These are phyloP conservation scores for Mitragyna speciosa DNA, from an alignment of 257 asterid species.

Conservation along the genomic window DNA sequence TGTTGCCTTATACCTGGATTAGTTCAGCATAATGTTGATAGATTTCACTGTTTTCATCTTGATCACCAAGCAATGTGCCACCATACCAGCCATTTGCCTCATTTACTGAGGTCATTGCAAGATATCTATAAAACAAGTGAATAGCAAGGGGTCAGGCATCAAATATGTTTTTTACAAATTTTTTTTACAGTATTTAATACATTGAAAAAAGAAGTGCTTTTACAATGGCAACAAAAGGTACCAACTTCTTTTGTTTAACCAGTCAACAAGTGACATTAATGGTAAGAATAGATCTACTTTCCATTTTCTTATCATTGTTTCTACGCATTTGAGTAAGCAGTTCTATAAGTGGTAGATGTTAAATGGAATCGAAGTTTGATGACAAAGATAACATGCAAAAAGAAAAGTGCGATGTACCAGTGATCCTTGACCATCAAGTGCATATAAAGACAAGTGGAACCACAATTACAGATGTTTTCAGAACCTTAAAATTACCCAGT, in stretches of 20 bases:
- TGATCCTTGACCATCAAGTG: not conserved
- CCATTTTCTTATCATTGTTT: not conserved
- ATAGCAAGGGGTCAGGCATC: not conserved
- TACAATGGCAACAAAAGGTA: not conserved
- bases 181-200: not conserved
- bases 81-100: conserved; percentile 98
- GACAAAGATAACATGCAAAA: not conserved
- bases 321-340: not conserved
- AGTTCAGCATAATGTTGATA: conserved; percentile 91
- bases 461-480: not conserved
- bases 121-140: conserved; percentile 49
- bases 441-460: not conserved
- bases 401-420: not conserved
- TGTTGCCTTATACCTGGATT: conserved; percentile 57
- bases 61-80: conserved; percentile 88
- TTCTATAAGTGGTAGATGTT: not conserved
- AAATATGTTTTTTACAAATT: not conserved
- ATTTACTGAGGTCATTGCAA: conserved; percentile 73
- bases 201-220: not conserved
- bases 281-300: not conserved
- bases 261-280: not conserved
- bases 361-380: not conserved
- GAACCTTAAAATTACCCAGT: not conserved
- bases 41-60: conserved; percentile 76
- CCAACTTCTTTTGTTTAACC: not conserved